Base-by-base conservation (phyloP, 2,329 filamentous ascomycete genomes). In the Cytospora paraplurivora region DNA sequence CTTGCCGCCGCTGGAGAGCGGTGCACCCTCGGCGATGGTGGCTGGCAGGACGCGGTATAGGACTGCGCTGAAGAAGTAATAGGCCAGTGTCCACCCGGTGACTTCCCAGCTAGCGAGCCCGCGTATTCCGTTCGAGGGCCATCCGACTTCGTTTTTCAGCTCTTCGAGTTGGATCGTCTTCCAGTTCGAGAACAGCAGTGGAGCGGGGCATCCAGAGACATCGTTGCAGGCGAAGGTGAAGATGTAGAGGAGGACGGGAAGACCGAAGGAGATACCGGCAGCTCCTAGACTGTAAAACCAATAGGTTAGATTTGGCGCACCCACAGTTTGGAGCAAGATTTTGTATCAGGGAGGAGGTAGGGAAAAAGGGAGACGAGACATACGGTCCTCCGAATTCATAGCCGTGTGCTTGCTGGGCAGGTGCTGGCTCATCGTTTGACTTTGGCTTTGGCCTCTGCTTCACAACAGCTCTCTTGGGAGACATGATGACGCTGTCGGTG, bases 191-290 rank as follows among this genome's bases (percentile, higher is more conserved):
- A 96, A 83, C 10, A 94, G 82, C 4, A 91, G 92, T 4, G 93
- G 92, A 3, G 91, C 88, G 54, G 94, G 95, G 73, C 95, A 98
- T 64, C 95, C 94, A 10, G 92, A 89, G 67, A 96, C 81, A 75
- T 98, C 93, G 78, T 97, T 98, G 83, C 94, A 97, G 71, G 89
- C 81, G 73, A 97, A 96, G 54, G 88, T 84, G 73, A 94, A 89
- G 70, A 88, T 74, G 77, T 95, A 96, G 70, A 92, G 85, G 68
- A 93, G 82, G 50, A 93, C 66, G 0, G 94, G 94, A 0, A 97
- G 86, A 62, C 88, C 88, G 71, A 96, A 89, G 8, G 90, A 90
- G 72, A 98, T 91, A 66, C 79, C 84, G 66, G 89, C 85, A 41
- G 91, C 92, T 62, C 93, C 93, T 50, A 88, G 81, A 61, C 93